Conservation (phyloP, 208 protist species). For the Angomonas ambiguus region DNA sequence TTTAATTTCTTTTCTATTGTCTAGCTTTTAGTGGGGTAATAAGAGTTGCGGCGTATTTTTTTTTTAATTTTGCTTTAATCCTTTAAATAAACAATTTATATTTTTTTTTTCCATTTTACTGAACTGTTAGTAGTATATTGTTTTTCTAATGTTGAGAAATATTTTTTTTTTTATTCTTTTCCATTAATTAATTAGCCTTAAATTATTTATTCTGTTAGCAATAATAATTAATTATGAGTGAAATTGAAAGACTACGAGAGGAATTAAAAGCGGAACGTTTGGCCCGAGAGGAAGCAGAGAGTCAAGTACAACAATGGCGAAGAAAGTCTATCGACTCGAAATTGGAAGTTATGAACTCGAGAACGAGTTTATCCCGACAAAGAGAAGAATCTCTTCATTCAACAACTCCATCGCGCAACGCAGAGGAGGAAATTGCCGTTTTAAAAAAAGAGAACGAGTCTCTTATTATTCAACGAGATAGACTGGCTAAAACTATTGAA, state of each 20-base stretch:
- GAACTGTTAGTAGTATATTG: constrained; percentile 7
- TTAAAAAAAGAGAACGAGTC: constrained; percentile 14
- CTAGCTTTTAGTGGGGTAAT: no score
- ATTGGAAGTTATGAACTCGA: constrained; percentile 10
- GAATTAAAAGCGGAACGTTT: constrained; percentile 6
- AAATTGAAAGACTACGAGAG: neutral
- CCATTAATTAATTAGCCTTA: constrained; percentile 8
- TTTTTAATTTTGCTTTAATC: no score
- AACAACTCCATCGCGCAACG: neutral
- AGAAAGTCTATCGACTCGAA: constrained; percentile 19
- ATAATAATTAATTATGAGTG: neutral
- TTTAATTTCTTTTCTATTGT: no score
- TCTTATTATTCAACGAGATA: constrained; percentile 10
- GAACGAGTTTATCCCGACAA: constrained; percentile 5
- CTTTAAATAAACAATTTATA: no score
- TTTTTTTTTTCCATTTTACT: constrained; percentile 18
- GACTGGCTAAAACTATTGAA: constrained; percentile 1
- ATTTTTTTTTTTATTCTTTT: constrained; percentile 12
- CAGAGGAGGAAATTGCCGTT: neutral
- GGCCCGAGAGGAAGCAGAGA: constrained; percentile 15
- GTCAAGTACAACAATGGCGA: constrained; percentile 13
- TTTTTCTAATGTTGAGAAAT: no score
- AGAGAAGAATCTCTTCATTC: neutral
- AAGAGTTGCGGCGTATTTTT: no score
- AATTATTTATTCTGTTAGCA: constrained; percentile 17